Evolutionary conservation across 441 rosid species (phyloP).

Genomic region (Codiaeum variegatum): DNA sequence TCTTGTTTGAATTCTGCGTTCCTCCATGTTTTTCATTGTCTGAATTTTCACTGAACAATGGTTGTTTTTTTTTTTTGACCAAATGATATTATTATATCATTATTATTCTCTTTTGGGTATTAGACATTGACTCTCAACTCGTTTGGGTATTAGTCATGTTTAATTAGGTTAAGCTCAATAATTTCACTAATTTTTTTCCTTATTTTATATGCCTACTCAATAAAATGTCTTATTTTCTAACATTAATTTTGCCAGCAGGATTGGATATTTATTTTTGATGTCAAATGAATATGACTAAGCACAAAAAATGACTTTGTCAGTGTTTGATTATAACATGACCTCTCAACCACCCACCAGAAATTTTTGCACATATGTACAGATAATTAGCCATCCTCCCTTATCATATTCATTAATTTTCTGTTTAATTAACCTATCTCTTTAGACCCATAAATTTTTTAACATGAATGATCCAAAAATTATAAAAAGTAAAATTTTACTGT

Average conservation of each 20-base stretch:
- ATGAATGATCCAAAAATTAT: too few species aligned
- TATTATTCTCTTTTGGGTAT: neutral
- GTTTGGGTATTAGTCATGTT: constrained; percentile 8
- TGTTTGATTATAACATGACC: constrained; percentile 19
- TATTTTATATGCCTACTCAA: too few species aligned
- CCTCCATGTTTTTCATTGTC: too few species aligned
- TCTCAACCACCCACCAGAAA: constrained; percentile 22
- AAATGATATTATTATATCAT: too few species aligned
- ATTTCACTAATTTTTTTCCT: neutral
- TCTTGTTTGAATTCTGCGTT: too few species aligned
- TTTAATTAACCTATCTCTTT: too few species aligned
- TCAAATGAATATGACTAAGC: neutral
- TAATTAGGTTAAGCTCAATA: neutral
- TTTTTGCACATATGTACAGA: neutral
- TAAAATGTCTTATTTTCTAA: neutral
- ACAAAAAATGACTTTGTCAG: constrained; percentile 1
- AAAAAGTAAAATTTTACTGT: too few species aligned
- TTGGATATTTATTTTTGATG: neutral
- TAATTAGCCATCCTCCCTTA: neutral
- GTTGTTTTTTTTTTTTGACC: neutral
- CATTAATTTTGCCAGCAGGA: neutral
- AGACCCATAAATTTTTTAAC: too few species aligned
- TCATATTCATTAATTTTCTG: neutral
- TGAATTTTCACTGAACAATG: too few species aligned
- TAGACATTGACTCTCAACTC: neutral